These are phyloP conservation scores for Didymellaceae sp. DNA, from an alignment of 2,329 filamentous ascomycete species.

Conservation along the genomic window DNA sequence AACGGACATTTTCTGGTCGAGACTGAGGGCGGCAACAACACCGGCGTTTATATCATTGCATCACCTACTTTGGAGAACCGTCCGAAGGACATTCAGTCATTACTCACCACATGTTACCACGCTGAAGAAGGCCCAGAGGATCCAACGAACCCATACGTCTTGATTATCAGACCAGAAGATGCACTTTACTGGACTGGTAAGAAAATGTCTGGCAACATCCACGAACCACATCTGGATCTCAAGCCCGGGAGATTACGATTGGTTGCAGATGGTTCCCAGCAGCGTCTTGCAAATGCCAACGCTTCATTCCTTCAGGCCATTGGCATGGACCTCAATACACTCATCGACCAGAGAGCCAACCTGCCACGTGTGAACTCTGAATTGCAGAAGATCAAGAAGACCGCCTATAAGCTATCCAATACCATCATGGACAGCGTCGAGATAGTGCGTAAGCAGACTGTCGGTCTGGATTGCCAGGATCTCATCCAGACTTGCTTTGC, in stretches of 20 bases:
- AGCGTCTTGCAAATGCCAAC: constrained; percentile 79
- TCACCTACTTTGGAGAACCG: constrained; percentile 79
- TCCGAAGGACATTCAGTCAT: constrained; percentile 80
- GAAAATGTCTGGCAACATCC: constrained; percentile 72
- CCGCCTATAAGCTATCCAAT: constrained; percentile 94
- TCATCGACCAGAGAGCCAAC: constrained; percentile 92
- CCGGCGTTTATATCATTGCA: constrained; percentile 80
- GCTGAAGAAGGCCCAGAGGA: constrained; percentile 74
- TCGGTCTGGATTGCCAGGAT: constrained; percentile 86
- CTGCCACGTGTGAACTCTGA: constrained; percentile 89
- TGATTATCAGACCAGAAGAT: constrained; percentile 84
- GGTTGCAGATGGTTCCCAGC: constrained; percentile 85
- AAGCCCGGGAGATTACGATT: constrained; percentile 86
- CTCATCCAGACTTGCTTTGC: constrained; percentile 97
- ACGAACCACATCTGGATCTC: constrained; percentile 82
- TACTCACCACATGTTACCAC: constrained; percentile 81
- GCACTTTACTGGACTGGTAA: constrained; percentile 82
- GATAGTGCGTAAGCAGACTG: constrained; percentile 84
- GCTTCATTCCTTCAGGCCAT: constrained; percentile 77
- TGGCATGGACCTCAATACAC: constrained; percentile 82
- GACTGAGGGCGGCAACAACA: constrained; percentile 70
- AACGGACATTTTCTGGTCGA: constrained; percentile 89
- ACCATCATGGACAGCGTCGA: constrained; percentile 99
- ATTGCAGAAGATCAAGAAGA: constrained; percentile 91
- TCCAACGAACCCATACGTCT: constrained; percentile 78